These are phyloP conservation scores for Pseudogymnoascus destructans DNA, from an alignment of 2,329 filamentous ascomycete genomes.

Conservation along the genomic window DNA sequence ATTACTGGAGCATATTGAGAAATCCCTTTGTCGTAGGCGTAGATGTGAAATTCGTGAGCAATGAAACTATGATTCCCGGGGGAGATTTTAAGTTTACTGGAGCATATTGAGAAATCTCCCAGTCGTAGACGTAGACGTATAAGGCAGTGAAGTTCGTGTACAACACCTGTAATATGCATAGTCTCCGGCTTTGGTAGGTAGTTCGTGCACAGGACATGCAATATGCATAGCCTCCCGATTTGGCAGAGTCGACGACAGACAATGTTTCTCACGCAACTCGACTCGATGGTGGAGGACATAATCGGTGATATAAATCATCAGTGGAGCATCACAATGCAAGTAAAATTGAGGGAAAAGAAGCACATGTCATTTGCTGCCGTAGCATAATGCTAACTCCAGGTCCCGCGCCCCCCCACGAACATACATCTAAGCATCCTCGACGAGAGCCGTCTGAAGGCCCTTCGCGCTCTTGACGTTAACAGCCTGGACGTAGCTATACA, in stretches of 20 bases:
- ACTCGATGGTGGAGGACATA: neutral
- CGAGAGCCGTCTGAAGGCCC: constrained; percentile 85
- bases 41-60: too few species aligned
- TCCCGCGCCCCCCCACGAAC: constrained; percentile 8
- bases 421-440: constrained; percentile 48
- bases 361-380: constrained; percentile 16
- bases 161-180: too few species aligned
- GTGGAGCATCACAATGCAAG: neutral
- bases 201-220: neutral
- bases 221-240: neutral
- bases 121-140: neutral
- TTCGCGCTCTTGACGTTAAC: constrained; percentile 99
- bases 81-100: neutral
- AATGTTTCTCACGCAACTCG: neutral
- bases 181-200: too few species aligned
- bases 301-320: neutral
- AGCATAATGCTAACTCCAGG: constrained; percentile 14
- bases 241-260: neutral
- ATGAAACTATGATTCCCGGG: too few species aligned
- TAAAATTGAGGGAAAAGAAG: constrained; percentile 7
- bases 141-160: neutral
- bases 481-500: constrained; percentile 99
- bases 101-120: too few species aligned
- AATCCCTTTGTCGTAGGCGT: neutral
- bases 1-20: neutral